These are phyloP conservation scores for Oenanthe sinensis DNA, from an alignment of 129 eudicot genomes.

Conservation along the genomic window DNA sequence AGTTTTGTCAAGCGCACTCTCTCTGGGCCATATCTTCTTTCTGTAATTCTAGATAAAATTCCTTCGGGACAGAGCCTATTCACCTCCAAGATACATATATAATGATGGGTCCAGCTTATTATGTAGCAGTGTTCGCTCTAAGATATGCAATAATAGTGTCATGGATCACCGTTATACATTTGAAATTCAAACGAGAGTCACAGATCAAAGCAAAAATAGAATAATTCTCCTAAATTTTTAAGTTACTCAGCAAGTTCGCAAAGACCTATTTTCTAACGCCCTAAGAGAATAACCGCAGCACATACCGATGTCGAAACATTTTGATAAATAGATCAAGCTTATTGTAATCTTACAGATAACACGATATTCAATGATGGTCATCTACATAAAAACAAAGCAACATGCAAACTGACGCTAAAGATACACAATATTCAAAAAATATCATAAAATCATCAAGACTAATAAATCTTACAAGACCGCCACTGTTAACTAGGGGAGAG, in stretches of 20 bases:
- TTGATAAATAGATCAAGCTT: too few relatives aligned
- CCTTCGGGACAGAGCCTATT: not conserved
- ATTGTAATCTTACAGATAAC: too few relatives aligned
- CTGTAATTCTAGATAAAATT: not conserved
- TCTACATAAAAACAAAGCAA: too few relatives aligned
- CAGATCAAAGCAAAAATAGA: not conserved
- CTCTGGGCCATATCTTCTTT: too few relatives aligned
- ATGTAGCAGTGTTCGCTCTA: not conserved
- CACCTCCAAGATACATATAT: not conserved
- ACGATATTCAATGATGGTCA: too few relatives aligned
- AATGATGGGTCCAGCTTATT: not conserved
- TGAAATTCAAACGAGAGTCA: not conserved
- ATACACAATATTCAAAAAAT: too few relatives aligned
- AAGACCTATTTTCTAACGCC: not conserved
- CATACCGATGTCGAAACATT: too few relatives aligned
- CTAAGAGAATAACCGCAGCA: not conserved
- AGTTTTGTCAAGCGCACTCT: too few relatives aligned
- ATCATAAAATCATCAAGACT: too few relatives aligned
- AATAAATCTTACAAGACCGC: not conserved
- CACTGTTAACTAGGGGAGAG: not conserved
- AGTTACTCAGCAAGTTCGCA: not conserved
- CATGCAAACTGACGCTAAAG: too few relatives aligned
- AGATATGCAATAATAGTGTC: not conserved
- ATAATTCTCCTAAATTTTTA: not conserved
- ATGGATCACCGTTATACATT: not conserved